These are phyloP conservation scores for Monilinia vaccinii-corymbosi DNA, from an alignment of 2,329 filamentous ascomycete genomes.

Conservation along the genomic window DNA sequence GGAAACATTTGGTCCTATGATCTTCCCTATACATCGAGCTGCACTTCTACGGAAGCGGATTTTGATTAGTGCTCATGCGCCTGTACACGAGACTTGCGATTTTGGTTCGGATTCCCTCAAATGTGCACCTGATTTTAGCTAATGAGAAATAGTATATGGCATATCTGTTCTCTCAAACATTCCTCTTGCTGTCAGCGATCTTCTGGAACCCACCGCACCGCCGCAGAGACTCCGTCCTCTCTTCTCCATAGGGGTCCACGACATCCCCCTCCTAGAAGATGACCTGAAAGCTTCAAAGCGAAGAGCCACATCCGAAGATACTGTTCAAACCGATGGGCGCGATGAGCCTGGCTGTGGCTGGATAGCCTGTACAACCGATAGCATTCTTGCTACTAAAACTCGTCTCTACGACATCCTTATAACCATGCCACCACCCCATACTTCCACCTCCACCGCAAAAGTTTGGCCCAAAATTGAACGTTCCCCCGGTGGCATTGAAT, in stretches of 20 bases:
- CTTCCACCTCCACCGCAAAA: constrained; percentile 48
- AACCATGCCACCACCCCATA: constrained; percentile 60
- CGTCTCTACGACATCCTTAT: constrained; percentile 85
- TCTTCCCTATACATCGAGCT: constrained; percentile 85
- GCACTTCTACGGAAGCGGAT: constrained; percentile 82
- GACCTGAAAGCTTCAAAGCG: constrained; percentile 41
- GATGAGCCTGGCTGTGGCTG: constrained; percentile 56
- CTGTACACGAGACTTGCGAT: constrained; percentile 77
- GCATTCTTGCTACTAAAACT: constrained; percentile 78
- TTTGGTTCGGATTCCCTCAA: constrained; percentile 53
- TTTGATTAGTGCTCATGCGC: constrained; percentile 74
- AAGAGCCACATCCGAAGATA: constrained; percentile 25
- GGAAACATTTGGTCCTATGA: constrained; percentile 77
- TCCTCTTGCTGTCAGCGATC: constrained; percentile 61
- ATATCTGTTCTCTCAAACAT: constrained; percentile 89
- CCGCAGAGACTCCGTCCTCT: constrained; percentile 65
- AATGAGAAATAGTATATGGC: constrained; percentile 63
- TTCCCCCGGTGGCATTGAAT: constrained; percentile 45
- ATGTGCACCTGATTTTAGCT: constrained; percentile 7
- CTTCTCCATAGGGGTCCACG: constrained; percentile 90
- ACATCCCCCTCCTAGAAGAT: constrained; percentile 69
- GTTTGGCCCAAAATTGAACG: constrained; percentile 70
- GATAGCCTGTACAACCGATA: constrained; percentile 94
- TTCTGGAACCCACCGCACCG: constrained; percentile 54
- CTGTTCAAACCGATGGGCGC: constrained; percentile 28